Percentiles rank a stretch among this genome's conserved stretches.
Evolutionary conservation across 352 stramenopile genomes (phyloP).

Genomic region (Pythium angustatum): DNA sequence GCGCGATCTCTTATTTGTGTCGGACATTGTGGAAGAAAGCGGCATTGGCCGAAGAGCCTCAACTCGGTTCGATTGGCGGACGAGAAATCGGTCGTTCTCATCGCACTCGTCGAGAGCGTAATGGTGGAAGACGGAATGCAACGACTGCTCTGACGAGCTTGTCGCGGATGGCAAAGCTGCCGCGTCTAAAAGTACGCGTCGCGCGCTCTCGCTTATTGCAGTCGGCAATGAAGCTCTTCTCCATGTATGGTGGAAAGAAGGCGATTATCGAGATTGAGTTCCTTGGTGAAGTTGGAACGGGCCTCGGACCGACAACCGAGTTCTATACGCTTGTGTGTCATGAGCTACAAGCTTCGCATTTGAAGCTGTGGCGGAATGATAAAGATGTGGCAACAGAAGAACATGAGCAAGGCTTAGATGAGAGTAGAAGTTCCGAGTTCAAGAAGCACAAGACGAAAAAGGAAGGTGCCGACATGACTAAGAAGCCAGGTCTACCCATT

Average conservation of each 20-base stretch:
- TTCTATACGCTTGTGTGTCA: constrained; percentile 79
- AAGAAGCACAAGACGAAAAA: constrained; percentile 24
- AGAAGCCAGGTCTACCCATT: constrained; percentile 39
- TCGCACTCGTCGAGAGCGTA: constrained; percentile 40
- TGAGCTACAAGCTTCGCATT: constrained; percentile 60
- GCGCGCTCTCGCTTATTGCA: constrained; percentile 56
- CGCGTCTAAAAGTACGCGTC: constrained; percentile 75
- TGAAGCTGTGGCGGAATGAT: constrained; percentile 55
- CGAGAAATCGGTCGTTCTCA: constrained; percentile 24
- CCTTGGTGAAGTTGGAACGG: constrained; percentile 74
- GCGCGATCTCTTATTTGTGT: constrained; percentile 71
- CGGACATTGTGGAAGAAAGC: constrained; percentile 66
- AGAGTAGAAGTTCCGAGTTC: constrained; percentile 5
- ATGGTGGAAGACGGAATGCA: constrained; percentile 21
- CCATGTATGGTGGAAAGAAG: constrained; percentile 75
- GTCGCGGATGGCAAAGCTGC: constrained; percentile 70
- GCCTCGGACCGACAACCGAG: constrained; percentile 71
- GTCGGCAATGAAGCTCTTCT: constrained; percentile 72
- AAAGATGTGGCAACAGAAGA: constrained; percentile 15
- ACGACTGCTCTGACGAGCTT: constrained; percentile 49
- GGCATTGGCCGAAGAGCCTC: constrained; percentile 45
- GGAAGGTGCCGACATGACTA: constrained; percentile 5
- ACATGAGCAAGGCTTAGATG: background rate
- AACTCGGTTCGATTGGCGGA: background rate
- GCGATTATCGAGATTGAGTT: constrained; percentile 82